Percentiles rank a stretch among this genome's conserved stretches.
Evolutionary conservation across 352 stramenopile genomes (phyloP).

Genomic region (Globisporangium apiculatum): DNA sequence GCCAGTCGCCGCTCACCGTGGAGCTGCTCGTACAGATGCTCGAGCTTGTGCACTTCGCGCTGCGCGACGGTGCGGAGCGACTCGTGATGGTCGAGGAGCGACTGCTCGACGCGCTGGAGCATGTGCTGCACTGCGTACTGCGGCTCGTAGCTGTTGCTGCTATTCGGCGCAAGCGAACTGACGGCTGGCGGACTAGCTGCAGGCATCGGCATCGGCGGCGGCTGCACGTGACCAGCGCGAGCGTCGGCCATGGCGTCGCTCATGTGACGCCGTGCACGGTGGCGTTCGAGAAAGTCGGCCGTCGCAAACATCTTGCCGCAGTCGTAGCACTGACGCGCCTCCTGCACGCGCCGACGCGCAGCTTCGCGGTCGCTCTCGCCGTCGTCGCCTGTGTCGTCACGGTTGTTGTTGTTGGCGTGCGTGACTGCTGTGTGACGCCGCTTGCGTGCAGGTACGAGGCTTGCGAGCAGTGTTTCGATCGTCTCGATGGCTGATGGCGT

Average conservation of each 20-base stretch:
- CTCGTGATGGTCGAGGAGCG: slow-evolving; percentile 40
- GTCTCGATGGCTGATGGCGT: slow-evolving; percentile 47
- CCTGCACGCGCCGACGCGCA: slow-evolving; percentile 15
- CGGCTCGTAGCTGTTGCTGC: too few species aligned
- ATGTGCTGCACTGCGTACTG: neutral
- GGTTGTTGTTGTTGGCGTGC: neutral
- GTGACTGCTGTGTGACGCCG: neutral
- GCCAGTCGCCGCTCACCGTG: slow-evolving; percentile 36
- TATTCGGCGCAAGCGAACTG: neutral
- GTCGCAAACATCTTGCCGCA: slow-evolving; percentile 74
- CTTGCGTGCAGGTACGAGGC: slow-evolving; percentile 28
- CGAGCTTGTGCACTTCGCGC: slow-evolving; percentile 36
- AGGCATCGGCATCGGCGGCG: neutral
- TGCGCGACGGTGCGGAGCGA: slow-evolving; percentile 36
- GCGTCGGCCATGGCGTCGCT: slow-evolving; percentile 13
- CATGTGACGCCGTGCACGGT: slow-evolving; percentile 42
- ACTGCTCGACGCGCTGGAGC: slow-evolving; percentile 25
- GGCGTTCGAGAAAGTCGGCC: slow-evolving; percentile 49
- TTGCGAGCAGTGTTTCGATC: slow-evolving; percentile 46
- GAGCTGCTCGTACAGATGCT: slow-evolving; percentile 48
- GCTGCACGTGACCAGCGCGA: neutral
- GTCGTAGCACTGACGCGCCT: slow-evolving; percentile 44
- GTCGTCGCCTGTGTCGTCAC: slow-evolving; percentile 2
- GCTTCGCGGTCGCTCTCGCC: neutral
- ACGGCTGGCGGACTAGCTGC: neutral